Evolutionary conservation across 2,329 filamentous ascomycete genomes (phyloP).

Genomic region (Penicillium griseofulvum): DNA sequence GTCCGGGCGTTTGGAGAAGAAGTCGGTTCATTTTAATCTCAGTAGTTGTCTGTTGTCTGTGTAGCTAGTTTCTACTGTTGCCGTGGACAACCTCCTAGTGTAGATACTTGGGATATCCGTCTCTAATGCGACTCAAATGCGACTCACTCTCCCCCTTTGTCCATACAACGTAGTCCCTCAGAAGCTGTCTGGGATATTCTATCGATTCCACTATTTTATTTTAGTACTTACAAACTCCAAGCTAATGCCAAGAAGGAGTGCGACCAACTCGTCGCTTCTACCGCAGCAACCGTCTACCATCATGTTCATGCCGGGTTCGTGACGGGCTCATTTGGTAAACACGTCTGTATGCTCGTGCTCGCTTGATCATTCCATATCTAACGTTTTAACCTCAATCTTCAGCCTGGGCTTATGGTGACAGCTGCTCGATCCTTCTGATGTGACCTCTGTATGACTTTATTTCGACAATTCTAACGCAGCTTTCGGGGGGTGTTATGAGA

Average conservation of each 20-base stretch:
- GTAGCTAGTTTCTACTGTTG: no score
- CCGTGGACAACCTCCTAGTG: no score
- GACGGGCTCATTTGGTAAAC: neutral
- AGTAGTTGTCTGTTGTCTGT: no score
- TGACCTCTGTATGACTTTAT: neutral
- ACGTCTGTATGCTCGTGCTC: no score
- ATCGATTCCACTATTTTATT: neutral
- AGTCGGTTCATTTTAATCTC: neutral
- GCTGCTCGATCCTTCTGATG: neutral
- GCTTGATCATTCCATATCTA: no score
- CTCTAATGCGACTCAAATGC: no score
- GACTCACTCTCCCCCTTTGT: no score
- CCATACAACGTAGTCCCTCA: no score
- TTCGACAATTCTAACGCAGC: neutral
- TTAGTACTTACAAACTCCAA: neutral
- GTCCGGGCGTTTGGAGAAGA: neutral
- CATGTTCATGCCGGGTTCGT: neutral
- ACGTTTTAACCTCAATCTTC: neutral
- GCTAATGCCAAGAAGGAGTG: neutral
- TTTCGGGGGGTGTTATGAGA: conserved; percentile 25
- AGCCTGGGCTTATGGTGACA: neutral
- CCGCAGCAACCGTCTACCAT: neutral
- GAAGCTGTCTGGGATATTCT: neutral
- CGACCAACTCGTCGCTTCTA: neutral
- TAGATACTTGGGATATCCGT: no score